Conservation (phyloP, 306 rosid genomes). For the Carpinus fangiana region DNA sequence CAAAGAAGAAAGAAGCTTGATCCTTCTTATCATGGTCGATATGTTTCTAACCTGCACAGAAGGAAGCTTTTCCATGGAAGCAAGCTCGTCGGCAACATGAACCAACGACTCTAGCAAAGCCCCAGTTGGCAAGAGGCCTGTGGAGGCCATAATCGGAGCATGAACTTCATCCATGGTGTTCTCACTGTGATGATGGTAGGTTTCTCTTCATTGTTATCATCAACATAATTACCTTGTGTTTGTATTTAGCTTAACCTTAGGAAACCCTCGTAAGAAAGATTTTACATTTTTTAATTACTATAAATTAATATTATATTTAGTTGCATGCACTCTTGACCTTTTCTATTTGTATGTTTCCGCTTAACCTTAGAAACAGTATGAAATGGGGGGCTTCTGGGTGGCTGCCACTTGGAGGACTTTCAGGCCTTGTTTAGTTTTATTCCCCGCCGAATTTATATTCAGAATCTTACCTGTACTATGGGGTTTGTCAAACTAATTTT, state of each 20-base stretch:
- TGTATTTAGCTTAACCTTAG: constrained; percentile 22
- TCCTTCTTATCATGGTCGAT: constrained; percentile 77
- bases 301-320: constrained; percentile 31
- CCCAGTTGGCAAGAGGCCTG: constrained; percentile 64
- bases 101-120: constrained; percentile 71
- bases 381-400: constrained; percentile 32
- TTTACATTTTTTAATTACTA: constrained; percentile 6
- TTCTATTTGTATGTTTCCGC: constrained; percentile 44
- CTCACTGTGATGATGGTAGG: constrained; percentile 15
- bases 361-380: constrained; percentile 41
- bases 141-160: constrained; percentile 47
- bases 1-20: constrained; percentile 78
- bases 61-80: constrained; percentile 61
- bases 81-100: constrained; percentile 62
- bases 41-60: constrained; percentile 52
- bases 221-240: constrained; percentile 25
- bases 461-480: constrained; percentile 7
- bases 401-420: constrained; percentile 82
- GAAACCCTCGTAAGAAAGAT: constrained; percentile 2
- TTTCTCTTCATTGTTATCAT: constrained; percentile 31
- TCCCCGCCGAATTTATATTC: constrained; percentile 29
- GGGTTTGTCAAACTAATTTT: constrained; percentile 48
- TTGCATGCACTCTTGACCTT: constrained; percentile 44
- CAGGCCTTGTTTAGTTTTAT: constrained; percentile 38
- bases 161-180: constrained; percentile 52